phyloP scores from a whole-genome alignment of 1,284 basidiomycete species.

The Xerocomus minutiporus region DNA sequence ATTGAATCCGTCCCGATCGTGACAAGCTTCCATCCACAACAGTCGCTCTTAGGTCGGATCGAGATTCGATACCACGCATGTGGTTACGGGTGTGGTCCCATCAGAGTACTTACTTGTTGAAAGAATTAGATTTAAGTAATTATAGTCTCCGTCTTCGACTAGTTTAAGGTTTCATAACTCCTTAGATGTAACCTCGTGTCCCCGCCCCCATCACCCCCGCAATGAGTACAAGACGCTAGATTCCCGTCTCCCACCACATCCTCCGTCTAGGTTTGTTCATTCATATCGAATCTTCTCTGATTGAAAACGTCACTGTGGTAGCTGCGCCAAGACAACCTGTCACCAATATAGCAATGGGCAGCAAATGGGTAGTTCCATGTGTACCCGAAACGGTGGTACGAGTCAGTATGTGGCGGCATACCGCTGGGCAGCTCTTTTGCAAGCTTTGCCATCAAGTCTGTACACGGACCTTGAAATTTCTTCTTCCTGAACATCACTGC shows the following conservation, averaged over 20 bases:
- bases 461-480: conserved; percentile 10
- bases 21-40: conserved; percentile 19
- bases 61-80: conserved; percentile 4
- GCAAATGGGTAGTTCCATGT: conserved; percentile 2
- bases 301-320: conserved; percentile 19
- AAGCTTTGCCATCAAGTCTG: conserved; percentile 3
- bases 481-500: conserved; percentile 11
- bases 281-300: conserved; percentile 21
- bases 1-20: conserved; percentile 19
- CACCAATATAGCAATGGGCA: conserved; percentile 6
- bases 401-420: conserved; percentile 3
- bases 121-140: conserved; percentile 8
- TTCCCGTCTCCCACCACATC: conserved; percentile 16
- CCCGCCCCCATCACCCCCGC: conserved; percentile 26
- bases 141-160: conserved; percentile 6
- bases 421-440: conserved; percentile 1
- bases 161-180: conserved; percentile 26
- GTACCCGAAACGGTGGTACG: conserved; percentile 7
- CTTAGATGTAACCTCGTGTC: conserved; percentile 15
- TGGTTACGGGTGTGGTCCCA: too few species aligned
- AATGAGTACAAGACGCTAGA: conserved; percentile 14
- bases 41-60: background rate
- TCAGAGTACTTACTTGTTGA: too few species aligned
- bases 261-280: conserved; percentile 14
- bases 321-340: conserved; percentile 7